Conservation (phyloP, 495 filamentous ascomycete genomes). For the Bathelium albidoporum region DNA sequence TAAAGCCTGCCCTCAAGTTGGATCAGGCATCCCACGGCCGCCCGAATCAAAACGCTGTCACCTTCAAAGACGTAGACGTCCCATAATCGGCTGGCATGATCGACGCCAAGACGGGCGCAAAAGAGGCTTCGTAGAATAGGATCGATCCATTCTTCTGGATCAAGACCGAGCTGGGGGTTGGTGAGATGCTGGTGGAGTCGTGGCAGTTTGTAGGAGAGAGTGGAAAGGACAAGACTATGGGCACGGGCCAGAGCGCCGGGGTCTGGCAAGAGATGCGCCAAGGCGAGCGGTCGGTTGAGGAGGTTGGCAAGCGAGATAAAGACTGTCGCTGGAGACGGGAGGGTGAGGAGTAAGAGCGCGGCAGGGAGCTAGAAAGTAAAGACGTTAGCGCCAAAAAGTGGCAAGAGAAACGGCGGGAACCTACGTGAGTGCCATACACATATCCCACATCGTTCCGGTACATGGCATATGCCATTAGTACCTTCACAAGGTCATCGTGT, state of each 20-base stretch:
- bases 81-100: conserved; percentile 72
- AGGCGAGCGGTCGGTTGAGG: conserved; percentile 76
- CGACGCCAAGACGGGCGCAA: conserved; percentile 51
- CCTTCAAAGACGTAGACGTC: conserved; percentile 94
- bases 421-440: conserved; percentile 71
- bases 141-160: conserved; percentile 45
- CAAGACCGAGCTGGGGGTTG: conserved; percentile 31
- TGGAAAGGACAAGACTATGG: conserved; percentile 60
- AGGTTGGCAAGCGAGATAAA: conserved; percentile 81
- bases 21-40: conserved; percentile 61
- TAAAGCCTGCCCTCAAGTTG: conserved; percentile 53
- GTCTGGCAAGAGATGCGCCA: conserved; percentile 79
- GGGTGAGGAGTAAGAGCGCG: conserved; percentile 75
- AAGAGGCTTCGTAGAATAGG: conserved; percentile 51
- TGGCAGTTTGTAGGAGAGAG: conserved; percentile 61
- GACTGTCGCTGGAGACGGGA: conserved; percentile 57
- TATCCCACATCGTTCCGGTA: conserved; percentile 93
- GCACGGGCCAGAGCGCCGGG: conserved; percentile 57
- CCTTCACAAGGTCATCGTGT: conserved; percentile 64
- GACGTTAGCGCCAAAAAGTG: conserved; percentile 1
- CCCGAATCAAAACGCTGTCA: conserved; percentile 67
- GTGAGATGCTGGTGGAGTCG: conserved; percentile 58
- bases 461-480: conserved; percentile 82
- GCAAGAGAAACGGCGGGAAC: neutral
- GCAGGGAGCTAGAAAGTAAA: conserved; percentile 54